phyloP scores from a whole-genome alignment of 2,329 filamentous ascomycete genomes.

The Trichoderma sp. region DNA sequence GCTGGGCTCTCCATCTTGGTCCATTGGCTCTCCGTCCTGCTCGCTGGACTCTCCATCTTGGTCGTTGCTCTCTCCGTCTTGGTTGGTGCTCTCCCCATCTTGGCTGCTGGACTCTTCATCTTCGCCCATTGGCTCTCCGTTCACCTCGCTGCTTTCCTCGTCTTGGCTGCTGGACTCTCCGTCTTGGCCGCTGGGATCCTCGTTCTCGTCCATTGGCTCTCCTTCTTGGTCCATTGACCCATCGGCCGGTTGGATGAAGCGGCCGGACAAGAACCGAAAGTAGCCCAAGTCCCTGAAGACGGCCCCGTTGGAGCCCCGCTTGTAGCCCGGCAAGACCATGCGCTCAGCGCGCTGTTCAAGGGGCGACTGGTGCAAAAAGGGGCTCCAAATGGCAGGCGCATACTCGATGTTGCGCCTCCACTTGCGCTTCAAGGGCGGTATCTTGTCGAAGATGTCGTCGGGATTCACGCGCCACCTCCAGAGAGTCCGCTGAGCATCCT shows the following conservation, averaged over 20 bases:
- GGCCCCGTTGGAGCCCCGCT: background rate
- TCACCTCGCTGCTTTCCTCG: no score
- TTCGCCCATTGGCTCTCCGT: no score
- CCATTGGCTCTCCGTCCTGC: no score
- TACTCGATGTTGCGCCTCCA: background rate
- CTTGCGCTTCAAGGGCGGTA: background rate
- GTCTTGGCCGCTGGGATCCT: no score
- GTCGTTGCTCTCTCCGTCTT: no score
- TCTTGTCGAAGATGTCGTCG: background rate
- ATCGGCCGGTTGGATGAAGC: background rate
- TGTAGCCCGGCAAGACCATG: background rate
- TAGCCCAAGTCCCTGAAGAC: background rate
- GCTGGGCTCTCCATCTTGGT: no score
- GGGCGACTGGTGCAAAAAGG: background rate
- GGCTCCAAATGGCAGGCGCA: background rate
- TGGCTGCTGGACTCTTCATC: no score
- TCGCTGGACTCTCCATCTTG: no score
- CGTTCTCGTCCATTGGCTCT: no score
- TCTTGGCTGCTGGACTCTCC: no score
- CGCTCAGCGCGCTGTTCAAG: background rate
- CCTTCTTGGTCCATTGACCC: no score
- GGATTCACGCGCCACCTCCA: background rate
- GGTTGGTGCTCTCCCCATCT: no score
- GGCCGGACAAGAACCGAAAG: background rate
- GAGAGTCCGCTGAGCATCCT: slow-evolving; percentile 30